A percentile compares a stretch with the other conserved stretches of the same genome.
Evolutionary conservation across 2,329 filamentous ascomycete species (phyloP).

Genomic region (Fusarium sp.): DNA sequence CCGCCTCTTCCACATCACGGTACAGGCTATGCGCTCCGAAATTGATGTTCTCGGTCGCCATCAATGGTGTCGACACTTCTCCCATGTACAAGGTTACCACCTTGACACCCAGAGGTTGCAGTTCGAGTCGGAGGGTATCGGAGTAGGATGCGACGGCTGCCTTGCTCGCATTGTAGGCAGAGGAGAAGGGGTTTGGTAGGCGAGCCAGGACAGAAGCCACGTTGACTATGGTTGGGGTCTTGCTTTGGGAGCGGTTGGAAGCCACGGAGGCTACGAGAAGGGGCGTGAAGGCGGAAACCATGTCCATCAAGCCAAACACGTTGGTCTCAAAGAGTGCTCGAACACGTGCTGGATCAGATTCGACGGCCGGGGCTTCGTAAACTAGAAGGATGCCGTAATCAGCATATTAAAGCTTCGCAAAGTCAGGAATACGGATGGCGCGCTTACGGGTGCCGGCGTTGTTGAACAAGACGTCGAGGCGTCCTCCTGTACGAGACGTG

Average conservation of each 20-base stretch:
- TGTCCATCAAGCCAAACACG: constrained; percentile 22
- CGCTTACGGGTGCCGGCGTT: constrained; percentile 23
- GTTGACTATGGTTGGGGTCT: constrained; percentile 14
- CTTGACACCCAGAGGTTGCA: background rate
- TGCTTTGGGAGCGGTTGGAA: background rate
- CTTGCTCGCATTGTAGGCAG: constrained; percentile 30
- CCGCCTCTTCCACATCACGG: background rate
- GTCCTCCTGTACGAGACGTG: background rate
- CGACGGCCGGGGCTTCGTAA: constrained; percentile 26
- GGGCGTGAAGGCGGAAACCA: constrained; percentile 17
- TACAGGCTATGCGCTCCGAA: constrained; percentile 4
- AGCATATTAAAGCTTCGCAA: background rate
- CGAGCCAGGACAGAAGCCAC: constrained; percentile 13
- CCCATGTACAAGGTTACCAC: constrained; percentile 27
- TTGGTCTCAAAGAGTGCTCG: constrained; percentile 16
- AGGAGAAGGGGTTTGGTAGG: background rate
- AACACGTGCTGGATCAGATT: constrained; percentile 16
- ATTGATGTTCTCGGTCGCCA: constrained; percentile 20
- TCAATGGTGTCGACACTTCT: constrained; percentile 1
- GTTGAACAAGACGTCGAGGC: constrained; percentile 20
- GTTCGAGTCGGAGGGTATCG: constrained; percentile 28
- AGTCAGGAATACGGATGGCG: background rate
- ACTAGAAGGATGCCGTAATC: background rate
- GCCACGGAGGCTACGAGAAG: background rate
- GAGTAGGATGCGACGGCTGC: constrained; percentile 25